These are phyloP conservation scores for Phanerochaete sordida DNA, from an alignment of 768 basidiomycete species.

Conservation along the genomic window DNA sequence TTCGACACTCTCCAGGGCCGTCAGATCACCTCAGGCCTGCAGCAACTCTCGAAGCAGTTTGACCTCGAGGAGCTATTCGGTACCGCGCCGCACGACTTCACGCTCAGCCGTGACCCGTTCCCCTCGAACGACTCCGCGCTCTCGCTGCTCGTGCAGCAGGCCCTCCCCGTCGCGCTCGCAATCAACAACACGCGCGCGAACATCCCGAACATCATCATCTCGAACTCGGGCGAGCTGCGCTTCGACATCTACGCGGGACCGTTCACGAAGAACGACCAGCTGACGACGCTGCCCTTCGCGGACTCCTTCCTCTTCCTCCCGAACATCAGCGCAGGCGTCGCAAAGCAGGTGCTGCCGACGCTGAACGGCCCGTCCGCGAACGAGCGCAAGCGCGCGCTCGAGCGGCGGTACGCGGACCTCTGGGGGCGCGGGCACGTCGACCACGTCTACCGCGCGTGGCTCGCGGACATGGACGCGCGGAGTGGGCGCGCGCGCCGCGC, in stretches of 20 bases:
- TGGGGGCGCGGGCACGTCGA: conserved; percentile 52
- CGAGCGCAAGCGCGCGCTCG: conserved; percentile 30
- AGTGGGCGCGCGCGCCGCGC: conserved; percentile 36
- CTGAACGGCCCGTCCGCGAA: conserved; percentile 47
- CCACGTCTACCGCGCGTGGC: conserved; percentile 49
- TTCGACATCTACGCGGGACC: conserved; percentile 65
- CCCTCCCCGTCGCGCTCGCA: conserved; percentile 50
- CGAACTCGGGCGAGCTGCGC: conserved; percentile 60
- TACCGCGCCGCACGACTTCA: conserved; percentile 73
- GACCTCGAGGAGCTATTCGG: conserved; percentile 66
- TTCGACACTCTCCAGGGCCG: conserved; percentile 63
- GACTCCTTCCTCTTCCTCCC: conserved; percentile 64
- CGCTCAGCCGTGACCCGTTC: conserved; percentile 52
- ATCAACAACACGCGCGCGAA: conserved; percentile 60
- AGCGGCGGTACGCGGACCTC: conserved; percentile 33
- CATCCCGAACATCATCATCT: conserved; percentile 61
- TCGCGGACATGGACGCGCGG: conserved; percentile 50
- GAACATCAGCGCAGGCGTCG: conserved; percentile 46
- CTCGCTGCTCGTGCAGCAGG: conserved; percentile 53
- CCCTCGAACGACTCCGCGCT: conserved; percentile 60
- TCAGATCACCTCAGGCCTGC: conserved; percentile 52
- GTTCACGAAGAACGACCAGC: conserved; percentile 80
- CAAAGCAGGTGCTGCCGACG: conserved; percentile 47
- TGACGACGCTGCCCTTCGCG: conserved; percentile 68
- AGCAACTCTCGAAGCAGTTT: conserved; percentile 50